A percentile compares a stretch with the other conserved stretches of the same genome.
phyloP scores from a whole-genome alignment of 768 basidiomycete species.

The Sarcodon sp. region DNA sequence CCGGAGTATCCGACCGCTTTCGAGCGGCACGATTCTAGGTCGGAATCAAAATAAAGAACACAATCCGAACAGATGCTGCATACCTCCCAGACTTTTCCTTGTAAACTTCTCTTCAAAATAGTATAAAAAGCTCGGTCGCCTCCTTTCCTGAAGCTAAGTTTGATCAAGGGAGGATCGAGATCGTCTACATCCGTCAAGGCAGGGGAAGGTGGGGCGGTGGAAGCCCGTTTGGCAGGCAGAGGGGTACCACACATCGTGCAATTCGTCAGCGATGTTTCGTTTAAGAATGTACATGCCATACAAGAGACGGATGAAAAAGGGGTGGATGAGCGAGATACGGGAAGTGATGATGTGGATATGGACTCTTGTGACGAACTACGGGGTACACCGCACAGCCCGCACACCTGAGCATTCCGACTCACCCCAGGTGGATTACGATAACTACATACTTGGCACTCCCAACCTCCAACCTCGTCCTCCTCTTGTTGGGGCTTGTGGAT shows the following conservation, averaged over 20 bases:
- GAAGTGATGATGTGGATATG: slow-evolving; percentile 8
- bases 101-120: slow-evolving; percentile 56
- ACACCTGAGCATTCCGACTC: slow-evolving; percentile 57
- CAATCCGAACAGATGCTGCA: slow-evolving; percentile 5
- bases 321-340: slow-evolving; percentile 16
- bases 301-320: slow-evolving; percentile 43
- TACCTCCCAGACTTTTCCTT: slow-evolving; percentile 69
- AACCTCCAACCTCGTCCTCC: slow-evolving; percentile 33
- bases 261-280: slow-evolving; percentile 53
- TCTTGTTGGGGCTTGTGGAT: slow-evolving; percentile 7
- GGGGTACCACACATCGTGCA: slow-evolving; percentile 86
- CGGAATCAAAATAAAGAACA: not conserved
- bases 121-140: slow-evolving; percentile 80
- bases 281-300: slow-evolving; percentile 85
- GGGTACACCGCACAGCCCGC: slow-evolving; percentile 75
- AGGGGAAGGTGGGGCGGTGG: slow-evolving; percentile 10
- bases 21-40: slow-evolving; percentile 8
- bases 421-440: slow-evolving; percentile 69
- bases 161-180: slow-evolving; percentile 37
- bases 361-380: slow-evolving; percentile 23
- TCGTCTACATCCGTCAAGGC: slow-evolving; percentile 15
- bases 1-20: not conserved
- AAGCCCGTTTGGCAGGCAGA: slow-evolving; percentile 26
- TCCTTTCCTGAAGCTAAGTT: slow-evolving; percentile 84
- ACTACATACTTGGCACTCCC: slow-evolving; percentile 87